These are phyloP conservation scores for Arthrobotrys iridis DNA, from an alignment of 2,329 filamentous ascomycete genomes.

Conservation along the genomic window DNA sequence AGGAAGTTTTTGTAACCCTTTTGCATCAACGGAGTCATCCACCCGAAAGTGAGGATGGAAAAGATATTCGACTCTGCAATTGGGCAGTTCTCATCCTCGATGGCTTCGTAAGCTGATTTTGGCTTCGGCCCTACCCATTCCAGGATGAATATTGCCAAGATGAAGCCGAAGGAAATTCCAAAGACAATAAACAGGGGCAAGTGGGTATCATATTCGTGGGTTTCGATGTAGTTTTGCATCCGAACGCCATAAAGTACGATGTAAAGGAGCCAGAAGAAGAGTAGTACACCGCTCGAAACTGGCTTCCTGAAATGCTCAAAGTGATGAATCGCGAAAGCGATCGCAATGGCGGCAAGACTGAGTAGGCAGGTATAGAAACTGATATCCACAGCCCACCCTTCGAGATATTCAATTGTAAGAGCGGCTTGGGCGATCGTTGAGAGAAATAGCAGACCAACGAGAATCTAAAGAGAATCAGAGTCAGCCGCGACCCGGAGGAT, in stretches of 20 bases:
- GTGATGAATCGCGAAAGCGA: constrained; percentile 84
- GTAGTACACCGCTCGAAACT: constrained; percentile 84
- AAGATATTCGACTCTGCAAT: constrained; percentile 94
- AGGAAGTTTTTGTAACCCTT: constrained; percentile 90
- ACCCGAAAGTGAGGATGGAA: constrained; percentile 90
- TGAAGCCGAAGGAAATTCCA: constrained; percentile 75
- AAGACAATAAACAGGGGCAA: constrained; percentile 82
- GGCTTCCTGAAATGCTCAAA: constrained; percentile 83
- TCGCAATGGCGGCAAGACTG: constrained; percentile 75
- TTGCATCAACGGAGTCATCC: constrained; percentile 99
- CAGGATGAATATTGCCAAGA: constrained; percentile 75
- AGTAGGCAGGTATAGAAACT: constrained; percentile 82
- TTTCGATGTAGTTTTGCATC: constrained; percentile 83
- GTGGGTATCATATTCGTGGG: constrained; percentile 74
- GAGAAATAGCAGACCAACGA: constrained; percentile 67
- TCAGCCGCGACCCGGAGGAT: not conserved
- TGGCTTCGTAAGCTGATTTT: constrained; percentile 71
- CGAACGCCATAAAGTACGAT: constrained; percentile 82
- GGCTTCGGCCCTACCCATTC: constrained; percentile 87
- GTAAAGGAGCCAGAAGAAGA: constrained; percentile 92
- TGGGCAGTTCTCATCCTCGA: constrained; percentile 69
- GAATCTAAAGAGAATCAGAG: constrained; percentile 48
- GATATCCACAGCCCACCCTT: constrained; percentile 81
- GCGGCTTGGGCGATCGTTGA: constrained; percentile 74
- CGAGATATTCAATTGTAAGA: constrained; percentile 76